Evolutionary conservation across 2,329 filamentous ascomycete genomes (phyloP).

Genomic region (Macroventuria anomochaeta): DNA sequence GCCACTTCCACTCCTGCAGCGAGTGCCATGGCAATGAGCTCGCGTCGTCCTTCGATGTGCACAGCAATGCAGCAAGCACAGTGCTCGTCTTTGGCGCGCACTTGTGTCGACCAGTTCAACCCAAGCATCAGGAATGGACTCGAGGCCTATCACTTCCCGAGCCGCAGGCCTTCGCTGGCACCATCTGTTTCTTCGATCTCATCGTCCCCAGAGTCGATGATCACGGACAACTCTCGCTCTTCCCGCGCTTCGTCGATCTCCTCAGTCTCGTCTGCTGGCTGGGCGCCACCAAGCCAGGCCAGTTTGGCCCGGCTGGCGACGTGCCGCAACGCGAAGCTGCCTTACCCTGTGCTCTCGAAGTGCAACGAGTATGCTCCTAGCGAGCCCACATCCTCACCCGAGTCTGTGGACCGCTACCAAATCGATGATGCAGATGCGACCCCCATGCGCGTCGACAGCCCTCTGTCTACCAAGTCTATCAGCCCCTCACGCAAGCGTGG

Average conservation of each 20-base stretch:
- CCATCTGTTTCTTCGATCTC: constrained; percentile 59
- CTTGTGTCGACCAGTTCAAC: constrained; percentile 59
- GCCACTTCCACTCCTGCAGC: constrained; percentile 65
- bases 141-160: constrained; percentile 56
- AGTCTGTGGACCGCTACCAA: constrained; percentile 57
- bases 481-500: constrained; percentile 62
- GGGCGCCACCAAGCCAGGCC: constrained; percentile 60
- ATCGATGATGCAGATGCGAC: constrained; percentile 51
- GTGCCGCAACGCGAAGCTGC: constrained; percentile 57
- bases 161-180: constrained; percentile 56
- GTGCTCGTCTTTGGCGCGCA: constrained; percentile 61
- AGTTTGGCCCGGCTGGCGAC: constrained; percentile 60
- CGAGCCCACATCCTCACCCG: constrained; percentile 49
- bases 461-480: constrained; percentile 25
- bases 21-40: constrained; percentile 59
- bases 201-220: constrained; percentile 68
- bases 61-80: constrained; percentile 65
- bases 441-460: constrained; percentile 37
- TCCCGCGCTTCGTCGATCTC: constrained; percentile 63
- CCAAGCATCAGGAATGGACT: constrained; percentile 49
- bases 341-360: constrained; percentile 48
- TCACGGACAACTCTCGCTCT: constrained; percentile 65
- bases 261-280: constrained; percentile 57
- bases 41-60: constrained; percentile 64
- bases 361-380: constrained; percentile 45